Conservation (phyloP, 208 protist species). For the Wallacemonas collosoma region DNA sequence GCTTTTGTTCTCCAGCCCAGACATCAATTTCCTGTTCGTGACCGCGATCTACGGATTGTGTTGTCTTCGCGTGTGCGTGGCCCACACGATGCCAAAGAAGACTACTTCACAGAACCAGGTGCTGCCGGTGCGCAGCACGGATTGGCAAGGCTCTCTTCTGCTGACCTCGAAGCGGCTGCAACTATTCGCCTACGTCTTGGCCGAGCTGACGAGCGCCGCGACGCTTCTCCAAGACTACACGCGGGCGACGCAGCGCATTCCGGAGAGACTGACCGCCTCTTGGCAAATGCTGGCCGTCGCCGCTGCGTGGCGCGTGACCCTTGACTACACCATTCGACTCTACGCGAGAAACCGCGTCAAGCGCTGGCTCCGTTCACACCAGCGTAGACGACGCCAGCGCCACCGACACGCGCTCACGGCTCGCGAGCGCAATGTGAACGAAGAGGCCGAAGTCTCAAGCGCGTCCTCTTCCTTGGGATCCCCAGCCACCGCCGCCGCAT, state of each 20-base stretch:
- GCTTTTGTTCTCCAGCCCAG: no score
- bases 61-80: no score
- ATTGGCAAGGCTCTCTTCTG: slow-evolving; percentile 4
- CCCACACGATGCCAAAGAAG: neutral
- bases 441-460: neutral
- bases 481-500: no score
- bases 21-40: no score
- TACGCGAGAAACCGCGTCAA: neutral
- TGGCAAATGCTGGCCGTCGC: slow-evolving; percentile 75
- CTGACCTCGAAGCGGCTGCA: slow-evolving; percentile 56
- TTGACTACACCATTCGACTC: slow-evolving; percentile 30
- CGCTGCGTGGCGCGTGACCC: slow-evolving; percentile 25
- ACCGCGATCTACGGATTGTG: no score
- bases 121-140: slow-evolving; percentile 3
- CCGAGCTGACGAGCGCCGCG: slow-evolving; percentile 69
- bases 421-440: neutral
- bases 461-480: no score
- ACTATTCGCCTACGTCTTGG: slow-evolving; percentile 59
- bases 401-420: neutral
- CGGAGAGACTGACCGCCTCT: slow-evolving; percentile 45
- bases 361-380: neutral
- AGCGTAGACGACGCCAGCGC: neutral
- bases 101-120: neutral
- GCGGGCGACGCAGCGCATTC: slow-evolving; percentile 47
- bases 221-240: slow-evolving; percentile 72